These are phyloP conservation scores for Coccomyxa sp. DNA, from an alignment of 139 green algal genomes.

Conservation along the genomic window DNA sequence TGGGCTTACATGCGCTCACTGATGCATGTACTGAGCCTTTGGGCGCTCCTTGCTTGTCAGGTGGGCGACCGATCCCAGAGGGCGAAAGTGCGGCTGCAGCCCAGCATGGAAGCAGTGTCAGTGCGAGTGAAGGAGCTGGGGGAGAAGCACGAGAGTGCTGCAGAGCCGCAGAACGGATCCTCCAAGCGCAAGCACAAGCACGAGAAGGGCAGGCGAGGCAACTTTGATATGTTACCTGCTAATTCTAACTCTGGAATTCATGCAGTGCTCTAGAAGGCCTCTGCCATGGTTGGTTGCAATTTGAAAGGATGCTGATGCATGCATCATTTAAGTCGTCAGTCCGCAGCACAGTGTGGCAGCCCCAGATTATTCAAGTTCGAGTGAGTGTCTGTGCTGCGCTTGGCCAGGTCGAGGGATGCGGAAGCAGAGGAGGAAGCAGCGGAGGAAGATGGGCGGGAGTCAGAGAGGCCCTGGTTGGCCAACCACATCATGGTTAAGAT, in stretches of 20 bases:
- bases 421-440: not conserved
- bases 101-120: constrained; percentile 38
- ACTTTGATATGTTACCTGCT: no score
- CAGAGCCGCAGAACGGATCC: not conserved
- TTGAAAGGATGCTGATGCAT: no score
- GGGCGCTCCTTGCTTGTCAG: not conserved
- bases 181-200: not conserved
- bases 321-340: not conserved
- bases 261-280: no score
- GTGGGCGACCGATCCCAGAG: constrained; percentile 18
- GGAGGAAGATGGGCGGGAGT: no score
- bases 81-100: constrained; percentile 38
- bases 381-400: not conserved
- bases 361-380: not conserved
- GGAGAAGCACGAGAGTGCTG: constrained; percentile 19
- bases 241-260: not conserved
- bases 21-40: no score
- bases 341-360: not conserved
- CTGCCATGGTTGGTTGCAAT: no score
- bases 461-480: constrained; percentile 39
- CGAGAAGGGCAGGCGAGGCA: not conserved
- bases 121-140: constrained; percentile 40
- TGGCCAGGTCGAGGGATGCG: not conserved
- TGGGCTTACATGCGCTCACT: no score
- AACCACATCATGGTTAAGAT: constrained; percentile 45